Conservation (phyloP, 495 filamentous ascomycete genomes). For the Sphaerosporella brunnea region DNA sequence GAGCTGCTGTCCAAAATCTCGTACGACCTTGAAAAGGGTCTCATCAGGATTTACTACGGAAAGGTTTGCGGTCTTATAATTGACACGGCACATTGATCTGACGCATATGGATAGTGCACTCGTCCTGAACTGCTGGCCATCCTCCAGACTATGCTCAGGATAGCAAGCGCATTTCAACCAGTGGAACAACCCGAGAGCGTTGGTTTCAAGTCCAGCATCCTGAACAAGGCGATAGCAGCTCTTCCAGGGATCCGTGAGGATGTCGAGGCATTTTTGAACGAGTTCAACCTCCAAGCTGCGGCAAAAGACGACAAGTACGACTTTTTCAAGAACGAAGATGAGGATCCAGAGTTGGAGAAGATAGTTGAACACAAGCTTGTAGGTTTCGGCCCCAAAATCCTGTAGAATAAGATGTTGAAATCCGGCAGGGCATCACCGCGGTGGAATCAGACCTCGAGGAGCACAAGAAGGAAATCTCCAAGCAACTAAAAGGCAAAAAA, state of each 20-base stretch:
- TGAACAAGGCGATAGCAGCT: constrained; percentile 55
- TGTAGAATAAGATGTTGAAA: neutral
- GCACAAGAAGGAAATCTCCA: constrained; percentile 54
- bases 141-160: constrained; percentile 67
- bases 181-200: constrained; percentile 48
- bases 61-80: constrained; percentile 33
- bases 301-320: constrained; percentile 75
- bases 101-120: constrained; percentile 41
- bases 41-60: constrained; percentile 93
- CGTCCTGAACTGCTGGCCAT: constrained; percentile 75
- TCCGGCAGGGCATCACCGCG: constrained; percentile 48
- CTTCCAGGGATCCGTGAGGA: constrained; percentile 59
- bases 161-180: constrained; percentile 52
- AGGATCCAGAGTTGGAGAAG: constrained; percentile 45
- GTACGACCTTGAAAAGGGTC: constrained; percentile 71
- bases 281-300: constrained; percentile 73
- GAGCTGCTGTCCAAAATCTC: constrained; percentile 50
- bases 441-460: constrained; percentile 74
- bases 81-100: neutral
- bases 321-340: constrained; percentile 77
- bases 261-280: constrained; percentile 55
- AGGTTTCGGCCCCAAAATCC: neutral
- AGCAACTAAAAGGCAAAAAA: constrained; percentile 46
- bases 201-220: constrained; percentile 52
- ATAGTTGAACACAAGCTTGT: constrained; percentile 69